A percentile compares a stretch with the other conserved stretches of the same genome.
These are phyloP conservation scores for Vaccinium macrocarpon DNA, from an alignment of 148 eudicot genomes.

Conservation along the genomic window DNA sequence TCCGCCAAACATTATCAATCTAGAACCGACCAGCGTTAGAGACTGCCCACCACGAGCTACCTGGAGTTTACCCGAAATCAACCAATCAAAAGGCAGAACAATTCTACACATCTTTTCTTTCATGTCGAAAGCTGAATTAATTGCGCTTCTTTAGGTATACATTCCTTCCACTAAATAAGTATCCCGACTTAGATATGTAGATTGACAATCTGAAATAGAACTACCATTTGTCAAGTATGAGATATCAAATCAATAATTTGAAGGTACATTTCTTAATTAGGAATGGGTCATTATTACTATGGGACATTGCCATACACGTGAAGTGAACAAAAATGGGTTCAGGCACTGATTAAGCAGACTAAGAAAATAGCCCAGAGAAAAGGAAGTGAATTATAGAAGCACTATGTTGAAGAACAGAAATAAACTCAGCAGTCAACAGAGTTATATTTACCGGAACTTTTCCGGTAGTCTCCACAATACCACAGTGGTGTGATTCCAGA, in stretches of 20 bases:
- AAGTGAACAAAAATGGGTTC: neutral
- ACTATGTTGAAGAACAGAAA: neutral
- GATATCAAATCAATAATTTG: neutral
- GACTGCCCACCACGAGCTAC: conserved; percentile 90
- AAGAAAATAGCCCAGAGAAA: neutral
- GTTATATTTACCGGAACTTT: conserved; percentile 71
- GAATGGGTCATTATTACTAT: neutral
- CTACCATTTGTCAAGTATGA: neutral
- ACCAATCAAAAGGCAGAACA: neutral
- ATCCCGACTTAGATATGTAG: neutral
- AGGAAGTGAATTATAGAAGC: neutral
- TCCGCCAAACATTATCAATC: conserved; percentile 89
- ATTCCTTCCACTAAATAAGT: neutral
- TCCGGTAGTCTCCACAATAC: conserved; percentile 73
- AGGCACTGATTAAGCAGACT: neutral
- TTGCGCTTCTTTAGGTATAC: neutral
- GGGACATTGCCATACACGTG: neutral
- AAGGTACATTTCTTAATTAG: neutral
- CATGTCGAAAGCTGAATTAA: neutral
- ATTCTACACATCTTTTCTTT: neutral
- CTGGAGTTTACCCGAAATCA: conserved; percentile 32
- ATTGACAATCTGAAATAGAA: neutral
- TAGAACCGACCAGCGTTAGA: conserved; percentile 73
- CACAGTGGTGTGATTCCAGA: conserved; percentile 53
- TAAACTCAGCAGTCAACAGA: neutral